Percentiles rank a stretch among this genome's conserved stretches.
Conservation (phyloP, 2,329 filamentous ascomycete species). For the Talaromyces sp. region DNA sequence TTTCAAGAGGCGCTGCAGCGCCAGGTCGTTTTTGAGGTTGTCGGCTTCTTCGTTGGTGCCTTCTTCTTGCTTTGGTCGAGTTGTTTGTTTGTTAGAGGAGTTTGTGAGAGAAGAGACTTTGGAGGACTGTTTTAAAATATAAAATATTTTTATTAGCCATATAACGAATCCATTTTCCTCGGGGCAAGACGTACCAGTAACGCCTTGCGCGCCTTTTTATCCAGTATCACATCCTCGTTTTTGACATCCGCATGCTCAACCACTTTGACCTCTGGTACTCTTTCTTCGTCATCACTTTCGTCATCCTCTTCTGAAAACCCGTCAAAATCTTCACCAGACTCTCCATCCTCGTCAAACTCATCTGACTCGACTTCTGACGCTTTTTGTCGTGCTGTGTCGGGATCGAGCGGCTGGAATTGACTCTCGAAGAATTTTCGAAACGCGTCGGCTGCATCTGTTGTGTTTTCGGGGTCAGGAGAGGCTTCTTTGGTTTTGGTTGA, state of each 20-base stretch:
- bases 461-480: conserved; percentile 20
- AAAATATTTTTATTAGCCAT: conserved; percentile 14
- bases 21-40: conserved; percentile 86
- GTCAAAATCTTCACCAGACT: conserved; percentile 23
- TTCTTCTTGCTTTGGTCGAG: conserved; percentile 21
- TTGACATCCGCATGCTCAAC: conserved; percentile 55
- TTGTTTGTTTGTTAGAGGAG: conserved; percentile 11
- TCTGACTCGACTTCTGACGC: conserved; percentile 16
- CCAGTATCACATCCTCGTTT: conserved; percentile 43
- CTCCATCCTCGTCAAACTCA: conserved; percentile 37
- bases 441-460: conserved; percentile 63
- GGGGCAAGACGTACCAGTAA: conserved; percentile 60
- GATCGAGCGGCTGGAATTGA: conserved; percentile 67
- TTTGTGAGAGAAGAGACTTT: conserved; percentile 43
- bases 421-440: conserved; percentile 84
- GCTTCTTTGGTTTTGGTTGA: conserved; percentile 12
- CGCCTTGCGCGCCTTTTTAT: conserved; percentile 66
- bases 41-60: conserved; percentile 55
- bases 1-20: conserved; percentile 79
- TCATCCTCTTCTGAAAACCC: conserved; percentile 35
- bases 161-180: neutral
- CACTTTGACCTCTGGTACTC: conserved; percentile 55
- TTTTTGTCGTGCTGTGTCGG: neutral
- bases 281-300: conserved; percentile 45
- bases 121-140: conserved; percentile 27